Evolutionary conservation across 139 green algal genomes (phyloP).

Genomic region (Tetraselmis chui): DNA sequence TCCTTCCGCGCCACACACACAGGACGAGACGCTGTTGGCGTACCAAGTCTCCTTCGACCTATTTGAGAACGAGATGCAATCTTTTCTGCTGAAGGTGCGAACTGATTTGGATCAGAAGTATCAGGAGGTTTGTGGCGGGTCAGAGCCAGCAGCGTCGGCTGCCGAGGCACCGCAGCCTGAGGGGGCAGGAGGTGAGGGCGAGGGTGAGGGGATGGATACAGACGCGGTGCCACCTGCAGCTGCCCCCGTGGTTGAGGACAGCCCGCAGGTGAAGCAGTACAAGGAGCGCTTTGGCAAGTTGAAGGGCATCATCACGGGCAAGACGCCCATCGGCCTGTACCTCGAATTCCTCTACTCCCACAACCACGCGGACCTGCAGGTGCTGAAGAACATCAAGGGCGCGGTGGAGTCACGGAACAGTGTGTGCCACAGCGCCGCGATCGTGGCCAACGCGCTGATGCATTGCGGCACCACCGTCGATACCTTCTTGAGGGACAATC

Average conservation of each 20-base stretch:
- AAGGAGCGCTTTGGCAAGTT: constrained; percentile 36
- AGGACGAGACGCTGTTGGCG: constrained; percentile 74
- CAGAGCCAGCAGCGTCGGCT: neutral
- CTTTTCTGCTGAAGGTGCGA: constrained; percentile 70
- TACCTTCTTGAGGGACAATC: constrained; percentile 91
- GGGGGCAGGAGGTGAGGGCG: neutral
- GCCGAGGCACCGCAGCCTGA: constrained; percentile 3
- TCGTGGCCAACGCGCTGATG: constrained; percentile 94
- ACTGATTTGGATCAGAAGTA: constrained; percentile 11
- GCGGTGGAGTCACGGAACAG: constrained; percentile 71
- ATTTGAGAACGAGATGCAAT: constrained; percentile 90
- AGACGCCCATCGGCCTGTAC: constrained; percentile 76
- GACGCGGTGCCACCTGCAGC: neutral
- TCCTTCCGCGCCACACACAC: too few relatives aligned
- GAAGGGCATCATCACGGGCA: constrained; percentile 61
- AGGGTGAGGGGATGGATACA: neutral
- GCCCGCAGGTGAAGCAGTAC: constrained; percentile 10
- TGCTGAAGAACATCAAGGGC: constrained; percentile 88
- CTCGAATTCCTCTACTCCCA: constrained; percentile 91
- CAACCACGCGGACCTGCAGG: constrained; percentile 70
- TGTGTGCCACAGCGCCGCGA: constrained; percentile 85
- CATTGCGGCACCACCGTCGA: constrained; percentile 92
- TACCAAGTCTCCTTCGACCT: constrained; percentile 97
- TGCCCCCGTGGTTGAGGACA: constrained; percentile 5
- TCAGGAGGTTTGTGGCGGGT: neutral